These are phyloP conservation scores for Borovskyia barvae DNA, from an alignment of 208 protist species.

Conservation along the genomic window DNA sequence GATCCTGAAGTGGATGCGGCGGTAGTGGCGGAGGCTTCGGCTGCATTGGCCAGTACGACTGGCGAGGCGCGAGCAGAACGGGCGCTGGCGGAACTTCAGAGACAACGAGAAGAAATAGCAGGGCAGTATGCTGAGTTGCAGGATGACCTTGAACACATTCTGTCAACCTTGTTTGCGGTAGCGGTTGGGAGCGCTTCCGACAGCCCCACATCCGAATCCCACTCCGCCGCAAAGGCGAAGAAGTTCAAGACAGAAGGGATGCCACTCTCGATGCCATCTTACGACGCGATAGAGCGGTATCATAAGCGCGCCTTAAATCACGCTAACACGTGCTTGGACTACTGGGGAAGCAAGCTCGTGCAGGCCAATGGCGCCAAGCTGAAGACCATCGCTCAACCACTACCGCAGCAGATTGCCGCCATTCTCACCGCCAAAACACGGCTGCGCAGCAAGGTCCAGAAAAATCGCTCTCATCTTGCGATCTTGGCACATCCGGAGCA, in stretches of 20 bases:
- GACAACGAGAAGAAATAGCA: slow-evolving; percentile 11
- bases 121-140: slow-evolving; percentile 28
- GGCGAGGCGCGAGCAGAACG: slow-evolving; percentile 21
- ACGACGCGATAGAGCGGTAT: slow-evolving; percentile 21
- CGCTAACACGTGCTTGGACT: slow-evolving; percentile 53
- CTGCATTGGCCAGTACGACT: slow-evolving; percentile 2
- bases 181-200: background rate
- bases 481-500: slow-evolving; percentile 80
- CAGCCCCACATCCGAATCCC: background rate
- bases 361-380: slow-evolving; percentile 61
- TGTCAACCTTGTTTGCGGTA: slow-evolving; percentile 23
- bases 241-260: slow-evolving; percentile 3
- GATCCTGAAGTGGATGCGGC: slow-evolving; percentile 13
- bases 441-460: slow-evolving; percentile 64
- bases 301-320: slow-evolving; percentile 44
- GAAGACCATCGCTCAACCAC: slow-evolving; percentile 64
- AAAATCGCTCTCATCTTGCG: slow-evolving; percentile 60
- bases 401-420: slow-evolving; percentile 72
- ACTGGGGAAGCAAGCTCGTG: slow-evolving; percentile 76
- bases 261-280: slow-evolving; percentile 1
- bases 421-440: slow-evolving; percentile 63
- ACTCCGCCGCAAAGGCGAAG: background rate
- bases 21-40: slow-evolving; percentile 1
- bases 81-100: slow-evolving; percentile 18
- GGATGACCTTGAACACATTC: slow-evolving; percentile 22